Percentiles rank a stretch among this genome's conserved stretches.
Conservation (phyloP, 257 asterid genomes). For the Ajuga chamaepitys region DNA sequence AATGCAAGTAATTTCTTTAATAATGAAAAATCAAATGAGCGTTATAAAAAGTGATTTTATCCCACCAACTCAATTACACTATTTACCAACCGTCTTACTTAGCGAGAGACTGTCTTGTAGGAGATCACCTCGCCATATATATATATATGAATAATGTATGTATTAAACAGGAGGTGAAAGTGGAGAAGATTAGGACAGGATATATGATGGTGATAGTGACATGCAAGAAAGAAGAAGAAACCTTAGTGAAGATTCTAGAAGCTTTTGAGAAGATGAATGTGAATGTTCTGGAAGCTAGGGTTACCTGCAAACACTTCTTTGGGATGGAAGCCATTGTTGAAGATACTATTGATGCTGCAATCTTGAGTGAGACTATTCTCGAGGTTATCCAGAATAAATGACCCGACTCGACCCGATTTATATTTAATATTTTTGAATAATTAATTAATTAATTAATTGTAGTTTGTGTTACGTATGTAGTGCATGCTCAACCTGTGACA, state of each 20-base stretch:
- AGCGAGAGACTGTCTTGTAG: no score
- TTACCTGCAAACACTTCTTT: constrained; percentile 45
- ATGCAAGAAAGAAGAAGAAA: constrained; percentile 51
- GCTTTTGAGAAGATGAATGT: constrained; percentile 45
- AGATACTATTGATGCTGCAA: constrained; percentile 30
- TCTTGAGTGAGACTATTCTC: constrained; percentile 31
- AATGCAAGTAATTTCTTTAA: no score
- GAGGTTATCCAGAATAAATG: constrained; percentile 31
- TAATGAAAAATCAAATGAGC: no score
- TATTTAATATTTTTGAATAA: no score
- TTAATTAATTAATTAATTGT: no score
- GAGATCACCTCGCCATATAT: no score
- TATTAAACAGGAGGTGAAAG: constrained; percentile 56
- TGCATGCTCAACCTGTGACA: background rate
- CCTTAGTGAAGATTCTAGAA: constrained; percentile 45
- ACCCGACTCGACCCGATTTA: no score
- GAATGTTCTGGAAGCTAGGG: constrained; percentile 39
- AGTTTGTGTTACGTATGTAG: background rate
- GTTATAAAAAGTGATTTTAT: no score
- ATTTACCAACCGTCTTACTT: no score
- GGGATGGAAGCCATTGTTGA: constrained; percentile 66
- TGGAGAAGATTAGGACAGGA: constrained; percentile 44
- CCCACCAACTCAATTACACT: no score
- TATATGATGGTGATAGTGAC: constrained; percentile 32
- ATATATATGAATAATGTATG: no score